Conservation (phyloP, 2,329 filamentous ascomycete species). For the Acrodontium crateriforme region DNA sequence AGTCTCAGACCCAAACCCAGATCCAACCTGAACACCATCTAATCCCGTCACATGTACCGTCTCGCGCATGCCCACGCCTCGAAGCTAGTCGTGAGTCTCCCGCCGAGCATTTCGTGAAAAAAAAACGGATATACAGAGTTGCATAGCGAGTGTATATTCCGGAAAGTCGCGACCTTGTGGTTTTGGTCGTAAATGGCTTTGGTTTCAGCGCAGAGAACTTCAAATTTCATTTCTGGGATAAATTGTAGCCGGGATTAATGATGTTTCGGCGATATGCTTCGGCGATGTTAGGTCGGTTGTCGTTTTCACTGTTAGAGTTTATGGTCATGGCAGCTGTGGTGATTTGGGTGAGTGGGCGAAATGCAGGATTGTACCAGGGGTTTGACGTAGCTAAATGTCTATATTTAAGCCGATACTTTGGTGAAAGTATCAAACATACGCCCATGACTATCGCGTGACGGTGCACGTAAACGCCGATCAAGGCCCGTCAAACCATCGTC, state of each 20-base stretch:
- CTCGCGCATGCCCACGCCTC: neutral
- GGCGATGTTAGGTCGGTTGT: neutral
- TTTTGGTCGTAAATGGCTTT: neutral
- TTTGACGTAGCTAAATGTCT: too few relatives aligned
- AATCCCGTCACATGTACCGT: neutral
- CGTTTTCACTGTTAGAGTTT: neutral
- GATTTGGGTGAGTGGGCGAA: too few relatives aligned
- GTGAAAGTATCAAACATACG: too few relatives aligned
- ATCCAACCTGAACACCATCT: neutral
- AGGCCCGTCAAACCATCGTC: too few relatives aligned
- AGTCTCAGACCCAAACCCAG: neutral
- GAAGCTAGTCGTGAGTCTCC: neutral
- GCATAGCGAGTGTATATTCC: neutral
- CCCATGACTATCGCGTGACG: too few relatives aligned
- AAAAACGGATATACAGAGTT: neutral
- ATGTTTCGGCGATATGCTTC: too few relatives aligned
- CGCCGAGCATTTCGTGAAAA: neutral
- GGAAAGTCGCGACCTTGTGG: too few relatives aligned
- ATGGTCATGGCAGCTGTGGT: neutral
- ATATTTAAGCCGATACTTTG: too few relatives aligned
- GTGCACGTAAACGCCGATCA: too few relatives aligned
- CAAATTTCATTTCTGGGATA: neutral
- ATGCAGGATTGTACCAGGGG: too few relatives aligned
- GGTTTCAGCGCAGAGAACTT: neutral
- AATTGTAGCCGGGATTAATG: too few relatives aligned